phyloP scores from a whole-genome alignment of 2,329 filamentous ascomycete genomes.

The Paraphaeosphaeria sporulosa region DNA sequence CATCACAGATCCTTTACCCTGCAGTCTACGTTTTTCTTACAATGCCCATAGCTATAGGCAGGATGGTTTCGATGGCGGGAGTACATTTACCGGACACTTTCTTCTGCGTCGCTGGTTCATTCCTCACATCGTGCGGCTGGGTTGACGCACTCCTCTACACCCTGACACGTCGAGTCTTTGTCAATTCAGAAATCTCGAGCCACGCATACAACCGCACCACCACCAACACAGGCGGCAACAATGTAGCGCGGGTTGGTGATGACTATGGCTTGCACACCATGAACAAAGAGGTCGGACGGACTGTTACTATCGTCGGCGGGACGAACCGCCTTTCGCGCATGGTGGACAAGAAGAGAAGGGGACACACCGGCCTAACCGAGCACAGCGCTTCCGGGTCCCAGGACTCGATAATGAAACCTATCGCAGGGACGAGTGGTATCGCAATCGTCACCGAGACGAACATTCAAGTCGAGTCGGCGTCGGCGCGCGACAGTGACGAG shows the following conservation, averaged over 20 bases:
- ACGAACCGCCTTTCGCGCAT: conserved; percentile 38
- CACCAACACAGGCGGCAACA: conserved; percentile 25
- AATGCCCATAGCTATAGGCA: conserved; percentile 64
- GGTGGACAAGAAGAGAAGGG: conserved; percentile 31
- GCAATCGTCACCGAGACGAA: conserved; percentile 45
- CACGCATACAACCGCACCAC: conserved; percentile 34
- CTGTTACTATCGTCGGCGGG: conserved; percentile 47
- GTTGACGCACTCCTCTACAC: conserved; percentile 54
- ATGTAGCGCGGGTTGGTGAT: conserved; percentile 30
- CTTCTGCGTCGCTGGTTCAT: conserved; percentile 66
- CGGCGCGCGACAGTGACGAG: background rate
- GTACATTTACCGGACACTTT: conserved; percentile 59
- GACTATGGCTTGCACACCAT: conserved; percentile 41
- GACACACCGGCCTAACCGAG: conserved; percentile 29
- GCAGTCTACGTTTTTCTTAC: conserved; percentile 72
- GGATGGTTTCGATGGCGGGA: conserved; percentile 50
- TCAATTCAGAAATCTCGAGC: conserved; percentile 41
- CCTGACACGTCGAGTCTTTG: conserved; percentile 51
- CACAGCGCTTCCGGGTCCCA: conserved; percentile 40
- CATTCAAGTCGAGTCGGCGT: conserved; percentile 38
- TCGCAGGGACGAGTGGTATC: conserved; percentile 33
- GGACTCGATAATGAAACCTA: conserved; percentile 44
- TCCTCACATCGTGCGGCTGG: conserved; percentile 61
- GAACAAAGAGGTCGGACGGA: conserved; percentile 39
- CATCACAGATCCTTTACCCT: conserved; percentile 64